Conservation (phyloP, 2,329 filamentous ascomycete species). For the Mycogone perniciosa region DNA sequence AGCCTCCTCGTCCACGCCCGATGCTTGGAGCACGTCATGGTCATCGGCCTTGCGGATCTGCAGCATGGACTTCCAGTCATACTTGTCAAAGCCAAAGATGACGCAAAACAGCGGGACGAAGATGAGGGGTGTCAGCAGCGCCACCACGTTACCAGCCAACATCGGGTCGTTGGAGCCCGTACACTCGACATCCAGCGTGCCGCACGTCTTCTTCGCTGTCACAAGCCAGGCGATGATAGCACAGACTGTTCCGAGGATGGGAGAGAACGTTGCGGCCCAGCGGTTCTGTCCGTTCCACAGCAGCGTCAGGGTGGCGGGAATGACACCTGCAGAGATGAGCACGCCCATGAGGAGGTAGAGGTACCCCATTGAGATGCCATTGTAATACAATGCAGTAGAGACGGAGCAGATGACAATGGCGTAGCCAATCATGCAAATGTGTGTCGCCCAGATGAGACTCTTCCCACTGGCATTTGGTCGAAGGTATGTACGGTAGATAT, state of each 20-base stretch:
- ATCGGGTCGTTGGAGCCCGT: conserved; percentile 81
- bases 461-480: conserved; percentile 70
- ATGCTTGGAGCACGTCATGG: conserved; percentile 58
- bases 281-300: conserved; percentile 75
- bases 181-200: conserved; percentile 61
- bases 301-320: conserved; percentile 74
- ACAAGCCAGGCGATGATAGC: conserved; percentile 71
- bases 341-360: conserved; percentile 88
- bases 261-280: conserved; percentile 61
- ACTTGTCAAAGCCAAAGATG: conserved; percentile 54
- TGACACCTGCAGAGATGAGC: conserved; percentile 77
- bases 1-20: conserved; percentile 39
- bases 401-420: conserved; percentile 72
- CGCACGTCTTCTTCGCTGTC: conserved; percentile 63
- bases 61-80: conserved; percentile 82
- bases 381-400: conserved; percentile 67
- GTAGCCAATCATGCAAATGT: conserved; percentile 64
- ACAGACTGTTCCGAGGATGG: conserved; percentile 59
- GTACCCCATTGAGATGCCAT: conserved; percentile 80
- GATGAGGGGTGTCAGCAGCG: conserved; percentile 68
- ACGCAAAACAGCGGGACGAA: conserved; percentile 73
- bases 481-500: conserved; percentile 82
- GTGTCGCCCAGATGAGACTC: conserved; percentile 72
- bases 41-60: conserved; percentile 74
- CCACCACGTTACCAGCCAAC: conserved; percentile 80